Percentiles rank a stretch among this genome's conserved stretches.
Evolutionary conservation across 495 filamentous ascomycete species (phyloP).

Genomic region (Aspergillus wentii): DNA sequence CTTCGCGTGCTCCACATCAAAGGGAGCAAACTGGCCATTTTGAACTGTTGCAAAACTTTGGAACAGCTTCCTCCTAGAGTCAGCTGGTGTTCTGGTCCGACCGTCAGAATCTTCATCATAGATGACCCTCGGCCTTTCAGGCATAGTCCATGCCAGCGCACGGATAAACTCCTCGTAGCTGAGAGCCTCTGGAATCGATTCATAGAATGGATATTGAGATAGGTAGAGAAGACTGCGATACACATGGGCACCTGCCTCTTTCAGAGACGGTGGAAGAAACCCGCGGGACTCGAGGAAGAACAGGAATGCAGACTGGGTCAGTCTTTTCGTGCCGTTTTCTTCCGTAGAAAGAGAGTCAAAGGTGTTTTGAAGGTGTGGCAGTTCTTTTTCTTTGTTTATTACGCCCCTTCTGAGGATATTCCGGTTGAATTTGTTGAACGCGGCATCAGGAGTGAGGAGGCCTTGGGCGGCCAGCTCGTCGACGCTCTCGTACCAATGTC

Average conservation of each 20-base stretch:
- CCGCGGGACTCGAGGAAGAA: not conserved
- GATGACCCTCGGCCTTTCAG: not conserved
- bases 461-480: not conserved
- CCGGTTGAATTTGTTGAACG: not conserved
- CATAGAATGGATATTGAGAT: conserved; percentile 1
- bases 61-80: not conserved
- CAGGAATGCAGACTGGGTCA: not conserved
- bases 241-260: not conserved
- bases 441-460: not conserved
- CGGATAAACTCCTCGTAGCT: not conserved
- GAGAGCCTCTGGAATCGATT: not conserved
- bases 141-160: not conserved
- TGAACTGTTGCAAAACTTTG: not conserved
- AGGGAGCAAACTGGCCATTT: not conserved
- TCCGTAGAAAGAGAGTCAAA: not conserved
- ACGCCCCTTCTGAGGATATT: not conserved
- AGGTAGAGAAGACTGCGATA: not conserved
- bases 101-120: not conserved
- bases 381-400: not conserved
- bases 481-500: not conserved
- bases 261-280: not conserved
- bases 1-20: not conserved
- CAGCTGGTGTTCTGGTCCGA: not conserved
- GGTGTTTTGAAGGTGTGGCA: not conserved
- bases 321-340: not conserved